Base-by-base conservation (phyloP, 148 eudicot species). In the Vaccinium vitisidaea region DNA sequence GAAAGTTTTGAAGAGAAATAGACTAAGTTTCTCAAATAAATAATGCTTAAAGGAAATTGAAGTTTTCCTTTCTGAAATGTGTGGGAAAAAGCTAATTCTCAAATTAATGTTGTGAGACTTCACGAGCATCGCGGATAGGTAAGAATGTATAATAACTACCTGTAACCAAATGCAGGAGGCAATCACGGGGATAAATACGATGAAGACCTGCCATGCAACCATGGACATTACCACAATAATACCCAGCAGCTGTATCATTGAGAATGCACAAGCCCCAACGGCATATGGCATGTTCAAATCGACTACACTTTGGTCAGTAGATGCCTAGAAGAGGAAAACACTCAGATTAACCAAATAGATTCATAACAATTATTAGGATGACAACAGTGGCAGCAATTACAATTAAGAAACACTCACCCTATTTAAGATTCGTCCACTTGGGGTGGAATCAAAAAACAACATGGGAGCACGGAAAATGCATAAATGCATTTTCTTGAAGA, bases 381-480 rank as follows among this genome's bases (percentile, higher is more conserved):
- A 48, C 55, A 58, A 4, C 8, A 21, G 55, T 23, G 80, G 61
- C 39, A 9, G 79, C 18, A 53, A 85, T 9, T 2, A 71, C 25
- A 11, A 70, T 8, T 86, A 11, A 59, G 2, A 88, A 48, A 43
- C 48, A 81, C 36, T 10, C 82, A 91, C 94, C 87, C 94, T 88
- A 49, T 88, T 92, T 52, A 92, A 85, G 87, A 86, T 90, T 77
- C 94, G 82, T 5, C 93, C 93, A 53, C 92, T 91, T 76, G 94
- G 94, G 59, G 94, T 91, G 69, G 93, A 77, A 82, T 92, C 94
- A 84, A 92, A 92, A 86, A 91, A 92, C 3, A 93, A 91, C 93
- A 92, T 92, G 7, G 93, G 93, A 82, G 94, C 93, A 27, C 30
- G 30, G 30, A 27, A 27, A 27, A 27, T 27, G 30, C 30, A 27